Evolutionary conservation across 2,329 filamentous ascomycete species (phyloP).

Genomic region (Endoconidiophora polonica): DNA sequence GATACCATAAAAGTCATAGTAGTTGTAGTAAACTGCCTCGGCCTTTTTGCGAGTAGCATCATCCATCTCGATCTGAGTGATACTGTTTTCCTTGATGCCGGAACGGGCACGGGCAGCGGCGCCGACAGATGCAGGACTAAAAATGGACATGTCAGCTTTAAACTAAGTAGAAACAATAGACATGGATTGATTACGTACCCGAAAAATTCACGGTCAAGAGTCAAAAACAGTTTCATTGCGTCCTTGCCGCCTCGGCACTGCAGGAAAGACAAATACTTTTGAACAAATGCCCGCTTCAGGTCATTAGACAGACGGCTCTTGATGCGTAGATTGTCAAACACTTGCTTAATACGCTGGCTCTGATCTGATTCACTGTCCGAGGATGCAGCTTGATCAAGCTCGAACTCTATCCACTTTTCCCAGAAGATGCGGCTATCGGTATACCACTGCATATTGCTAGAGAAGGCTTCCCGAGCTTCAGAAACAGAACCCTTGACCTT

Average conservation of each 20-base stretch:
- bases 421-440: conserved; percentile 78
- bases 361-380: conserved; percentile 46
- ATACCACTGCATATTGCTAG: conserved; percentile 69
- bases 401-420: conserved; percentile 76
- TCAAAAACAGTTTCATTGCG: conserved; percentile 71
- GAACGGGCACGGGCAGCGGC: conserved; percentile 23
- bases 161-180: conserved; percentile 7
- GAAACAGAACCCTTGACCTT: conserved; percentile 67
- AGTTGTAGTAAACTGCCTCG: conserved; percentile 33
- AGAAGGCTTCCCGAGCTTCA: conserved; percentile 69
- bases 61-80: conserved; percentile 29
- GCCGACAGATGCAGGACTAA: conserved; percentile 31
- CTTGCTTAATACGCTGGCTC: conserved; percentile 59
- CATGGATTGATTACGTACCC: conserved; percentile 38
- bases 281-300: conserved; percentile 57
- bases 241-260: conserved; percentile 68
- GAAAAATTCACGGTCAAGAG: conserved; percentile 71
- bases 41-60: conserved; percentile 33
- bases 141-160: conserved; percentile 9
- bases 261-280: conserved; percentile 68
- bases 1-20: conserved; percentile 35
- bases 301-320: conserved; percentile 53
- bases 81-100: conserved; percentile 30
- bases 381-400: conserved; percentile 64
- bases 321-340: conserved; percentile 57